Base-by-base conservation (phyloP, 495 filamentous ascomycete species). In the Neurospora hispaniola region DNA sequence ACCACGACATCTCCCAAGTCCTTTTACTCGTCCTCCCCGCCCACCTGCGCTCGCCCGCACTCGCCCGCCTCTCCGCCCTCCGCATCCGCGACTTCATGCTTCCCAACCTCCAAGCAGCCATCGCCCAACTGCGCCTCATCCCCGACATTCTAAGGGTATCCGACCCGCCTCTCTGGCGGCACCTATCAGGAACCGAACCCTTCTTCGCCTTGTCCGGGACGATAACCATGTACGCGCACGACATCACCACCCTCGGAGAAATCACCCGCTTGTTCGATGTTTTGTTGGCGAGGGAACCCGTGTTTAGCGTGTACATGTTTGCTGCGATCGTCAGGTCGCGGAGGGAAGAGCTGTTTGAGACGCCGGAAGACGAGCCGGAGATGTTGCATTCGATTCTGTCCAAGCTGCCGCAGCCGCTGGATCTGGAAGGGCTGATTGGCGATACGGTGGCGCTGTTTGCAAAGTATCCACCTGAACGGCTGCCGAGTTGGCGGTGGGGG, bases 1-100 rank as follows among this genome's bases (percentile, higher is more conserved):
- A 97, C 81, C 96, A 99, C 79, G 96, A 99, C 82, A 98, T 99
- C 77, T 95, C 92, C 74, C 96, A 98, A 80, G 96, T 99, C n/a
- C 85, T 99, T 68, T 88, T 98, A 5, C 87, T 99, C 18, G 93
- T 97, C 8, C 84, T 98, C 3, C 85, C 88, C 6, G 72, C 83
- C n/a, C 80, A 85, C 4, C 78, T 84, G 39, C 82, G 79, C 46
- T 79, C 73, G 3, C 76, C 82, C 4, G 89, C 91, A 40, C 89
- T 97, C 16, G 85, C 91, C 42, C 91, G 90, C 27, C 88, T 99
- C 71, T 97, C 94, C 4, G 87, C 94, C 27, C 86, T 98, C 23
- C 90, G 92, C 69, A 97, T 98, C 78, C 89, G 96, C 69, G 96
- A 99, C 82, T 99, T 97, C 79, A 98, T 99, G 96, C 90, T 98